Evolutionary conservation across 2,329 filamentous ascomycete genomes (phyloP), one percentile per base, ranked within the genome.

Genomic region (Pseudogymnoascus sp.): DNA sequence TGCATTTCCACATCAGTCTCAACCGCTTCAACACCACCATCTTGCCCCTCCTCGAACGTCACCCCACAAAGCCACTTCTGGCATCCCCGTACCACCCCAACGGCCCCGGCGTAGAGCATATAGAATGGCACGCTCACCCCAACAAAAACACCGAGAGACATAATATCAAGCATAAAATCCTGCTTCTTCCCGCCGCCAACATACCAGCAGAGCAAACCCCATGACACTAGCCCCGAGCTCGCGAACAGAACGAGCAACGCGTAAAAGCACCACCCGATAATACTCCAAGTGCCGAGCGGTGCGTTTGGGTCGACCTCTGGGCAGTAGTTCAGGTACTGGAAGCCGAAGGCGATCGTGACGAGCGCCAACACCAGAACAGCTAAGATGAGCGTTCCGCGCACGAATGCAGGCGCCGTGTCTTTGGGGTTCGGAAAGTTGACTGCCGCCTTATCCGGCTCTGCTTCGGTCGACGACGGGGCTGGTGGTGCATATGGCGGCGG

Each of bases 1-100:
- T 57, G 51, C 51, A 57, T 34, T 34, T 57, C 51, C 51, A 57
- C 51, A 57, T 57, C 51, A 31, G 28, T 19, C 28, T 34, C 51
- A 57, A 19, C 51, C 51, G 31, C 51, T 19, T 54, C 25, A 31
- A 57, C 25, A 34, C 13, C 51, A 57, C 5, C 19, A 19, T 54
- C 48, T 23, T 57, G 28, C 11, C 21, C 28, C n/a, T 57, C 51
- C n/a, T 57, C 51, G 3, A 36, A 57, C 11, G 25, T 13, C 16
- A 57, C 28, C 51, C 51, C 51, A 4, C 51, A 57, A 57, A 57
- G 4, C 28, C n/a, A 34, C 51, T 34, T 57, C 16, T 57, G 51
- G 28, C 51, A 57, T 11, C 28, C 28, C 51, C 28, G 51, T 21
- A 57, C 51, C 28, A 8, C 3, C n/a, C 3, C 1, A 34, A 57